Base-by-base conservation (phyloP, 306 rosid genomes). In the Comarum palustre region DNA sequence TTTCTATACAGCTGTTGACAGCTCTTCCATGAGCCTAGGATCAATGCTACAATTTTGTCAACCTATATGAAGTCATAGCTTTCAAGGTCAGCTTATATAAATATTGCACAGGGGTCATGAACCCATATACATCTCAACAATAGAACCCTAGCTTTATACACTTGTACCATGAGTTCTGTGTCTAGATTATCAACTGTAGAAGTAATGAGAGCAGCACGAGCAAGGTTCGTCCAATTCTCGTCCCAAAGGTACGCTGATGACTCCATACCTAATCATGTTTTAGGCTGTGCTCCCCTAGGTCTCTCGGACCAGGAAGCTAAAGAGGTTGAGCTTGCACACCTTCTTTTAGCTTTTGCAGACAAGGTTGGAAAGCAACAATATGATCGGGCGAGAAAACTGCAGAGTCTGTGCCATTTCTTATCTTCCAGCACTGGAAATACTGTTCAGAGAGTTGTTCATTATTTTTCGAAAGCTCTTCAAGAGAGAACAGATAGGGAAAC, bases 261-360 rank as follows among this genome's bases (percentile, higher is more conserved):
- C 31, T 63, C 67, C 61, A 74, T 74, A 38, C 62, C 71, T 27
- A 47, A 41, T 59, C 86, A 82, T 72, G 84, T 90, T 64, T 77
- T 74, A 36, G 82, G 78, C 11, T 27, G 68, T 57, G 68, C 77
- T 17, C 79, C 83, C 74, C 79, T 79, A 13, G 85, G 79, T 52
- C 75, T 91, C 39, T 73, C 87, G 20, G 64, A 22, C 52, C 86
- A 87, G 46, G 90, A 87, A 50, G 78, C 71, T 77, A 78, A 77
- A 17, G 87, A 88, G 31, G 83, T 84, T 57, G 82, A 55, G 73
- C 87, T 91, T 8, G 90, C 80, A 8, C 85, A 84, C 68, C 74
- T 83, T 52, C 92, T 91, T 68, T 78, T 88, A 6, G 76, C 88
- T 65, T 82, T 76, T 71, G 92, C 89, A 50, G 95, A 88, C 76